phyloP scores from a whole-genome alignment of 1,284 basidiomycete genomes.

The Ganoderma resinaceum region DNA sequence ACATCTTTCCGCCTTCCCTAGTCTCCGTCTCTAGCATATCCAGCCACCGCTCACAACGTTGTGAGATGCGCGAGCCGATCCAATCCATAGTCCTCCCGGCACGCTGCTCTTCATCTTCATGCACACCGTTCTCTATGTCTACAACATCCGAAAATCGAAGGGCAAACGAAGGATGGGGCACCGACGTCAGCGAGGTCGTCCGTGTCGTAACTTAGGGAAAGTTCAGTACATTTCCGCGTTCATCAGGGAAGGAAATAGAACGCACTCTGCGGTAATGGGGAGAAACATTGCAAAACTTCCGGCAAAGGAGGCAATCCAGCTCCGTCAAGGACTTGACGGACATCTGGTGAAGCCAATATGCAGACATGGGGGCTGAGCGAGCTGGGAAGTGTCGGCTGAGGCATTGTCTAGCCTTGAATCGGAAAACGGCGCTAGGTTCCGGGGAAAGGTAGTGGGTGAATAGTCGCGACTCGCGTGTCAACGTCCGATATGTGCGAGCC shows the following conservation, averaged over 20 bases:
- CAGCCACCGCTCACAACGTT: constrained; percentile 70
- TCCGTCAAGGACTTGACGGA: constrained; percentile 61
- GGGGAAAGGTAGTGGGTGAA: background rate
- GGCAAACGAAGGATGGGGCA: constrained; percentile 73
- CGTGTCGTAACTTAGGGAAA: constrained; percentile 69
- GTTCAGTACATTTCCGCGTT: constrained; percentile 4
- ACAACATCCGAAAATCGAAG: constrained; percentile 77
- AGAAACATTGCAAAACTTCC: constrained; percentile 80
- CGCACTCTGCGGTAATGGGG: constrained; percentile 75
- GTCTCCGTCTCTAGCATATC: constrained; percentile 46
- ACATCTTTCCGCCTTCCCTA: constrained; percentile 34
- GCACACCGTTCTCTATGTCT: constrained; percentile 72
- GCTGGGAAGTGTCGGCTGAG: constrained; percentile 58
- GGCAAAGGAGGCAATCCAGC: constrained; percentile 70
- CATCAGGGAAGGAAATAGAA: background rate
- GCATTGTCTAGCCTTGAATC: constrained; percentile 21
- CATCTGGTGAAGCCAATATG: constrained; percentile 72
- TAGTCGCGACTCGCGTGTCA: background rate
- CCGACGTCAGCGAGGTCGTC: constrained; percentile 71
- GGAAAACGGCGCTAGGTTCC: background rate
- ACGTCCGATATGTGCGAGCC: background rate
- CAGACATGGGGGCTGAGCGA: constrained; percentile 84
- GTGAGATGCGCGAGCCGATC: constrained; percentile 73
- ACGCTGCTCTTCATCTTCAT: constrained; percentile 79
- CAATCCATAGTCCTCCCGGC: constrained; percentile 81